Evolutionary conservation across 169 alveolate genomes (phyloP), one percentile per base, ranked within the genome.

Genomic region (Plasmodium blacklocki): DNA sequence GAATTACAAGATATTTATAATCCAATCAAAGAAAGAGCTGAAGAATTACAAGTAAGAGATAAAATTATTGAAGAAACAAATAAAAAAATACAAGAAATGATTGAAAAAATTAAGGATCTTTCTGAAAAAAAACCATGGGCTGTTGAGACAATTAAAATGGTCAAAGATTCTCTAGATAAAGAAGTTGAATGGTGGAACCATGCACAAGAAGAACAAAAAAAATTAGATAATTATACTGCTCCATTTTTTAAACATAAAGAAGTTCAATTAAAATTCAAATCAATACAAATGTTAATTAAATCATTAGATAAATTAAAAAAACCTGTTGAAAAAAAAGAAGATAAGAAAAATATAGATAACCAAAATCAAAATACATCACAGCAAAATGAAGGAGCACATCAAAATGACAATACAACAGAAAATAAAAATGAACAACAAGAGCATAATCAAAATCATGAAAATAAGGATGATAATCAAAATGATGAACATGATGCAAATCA

Each of bases 1-100:
- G 92, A 86, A 32, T 45, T 86, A 67, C 63, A 86, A 47, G 92
- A 86, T 62, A 66, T 86, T 15, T 86, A 71, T 72, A 29, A 47
- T 1, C 92, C 92, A 1, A 72, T 86, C 49, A 86, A 86, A 64
- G 92, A 86, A 72, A 86, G 92, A 60, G 92, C 92, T n/a, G 67
- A 86, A 14, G 92, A 86, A 86, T 59, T 60, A 60, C 71, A 86
- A 43, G 68, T 58, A 1, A 70, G 92, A 45, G 88, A 49, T 45
- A 62, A 43, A 52, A 26, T 60, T 60, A 86, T 86, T 64, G 60
- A 72, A 21, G 29, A 86, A 63, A 86, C 87, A n/a, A 73, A 86
- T 62, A 21, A 21, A 15, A 47, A 72, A 71, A 71, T 86, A 26
- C 60, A 58, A 73, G 88, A 70, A 60, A 71, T 62, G 70, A 26